A percentile compares a stretch with the other conserved stretches of the same genome.
Conservation (phyloP, 2,329 filamentous ascomycete genomes). For the Monascus ruber region DNA sequence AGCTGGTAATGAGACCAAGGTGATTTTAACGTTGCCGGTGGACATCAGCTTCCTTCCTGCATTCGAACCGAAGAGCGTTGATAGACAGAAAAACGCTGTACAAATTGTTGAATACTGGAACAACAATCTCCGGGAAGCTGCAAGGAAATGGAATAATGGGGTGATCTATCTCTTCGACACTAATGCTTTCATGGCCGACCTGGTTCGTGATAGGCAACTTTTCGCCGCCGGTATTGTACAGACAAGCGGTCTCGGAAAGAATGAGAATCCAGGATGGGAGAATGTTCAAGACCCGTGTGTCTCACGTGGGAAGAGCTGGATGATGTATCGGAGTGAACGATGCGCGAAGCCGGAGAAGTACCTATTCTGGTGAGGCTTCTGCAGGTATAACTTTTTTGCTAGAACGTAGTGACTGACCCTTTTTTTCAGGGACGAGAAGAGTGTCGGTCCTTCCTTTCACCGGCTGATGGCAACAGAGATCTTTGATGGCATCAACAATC, state of each 20-base stretch:
- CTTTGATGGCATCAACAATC: constrained; percentile 24
- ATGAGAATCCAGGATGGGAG: constrained; percentile 22
- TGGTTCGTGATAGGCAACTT: constrained; percentile 28
- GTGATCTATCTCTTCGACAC: constrained; percentile 29
- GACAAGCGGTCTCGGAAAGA: constrained; percentile 22
- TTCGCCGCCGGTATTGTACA: constrained; percentile 24
- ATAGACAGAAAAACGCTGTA: constrained; percentile 25
- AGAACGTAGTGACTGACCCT: not conserved
- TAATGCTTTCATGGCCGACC: constrained; percentile 27
- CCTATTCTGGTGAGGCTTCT: constrained; percentile 28
- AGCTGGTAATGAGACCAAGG: constrained; percentile 18
- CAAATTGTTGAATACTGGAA: constrained; percentile 26
- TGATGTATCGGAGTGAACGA: constrained; percentile 18
- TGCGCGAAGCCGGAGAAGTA: constrained; percentile 28
- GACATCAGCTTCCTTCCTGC: constrained; percentile 32
- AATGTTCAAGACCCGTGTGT: constrained; percentile 27
- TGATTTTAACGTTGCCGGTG: constrained; percentile 26
- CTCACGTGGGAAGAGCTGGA: constrained; percentile 13
- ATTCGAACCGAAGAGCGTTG: constrained; percentile 12
- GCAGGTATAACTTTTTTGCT: not conserved
- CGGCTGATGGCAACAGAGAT: constrained; percentile 27
- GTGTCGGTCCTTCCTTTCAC: constrained; percentile 27
- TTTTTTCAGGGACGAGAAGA: constrained; percentile 29
- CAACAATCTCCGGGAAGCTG: constrained; percentile 14
- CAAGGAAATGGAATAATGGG: constrained; percentile 21